Percentiles rank a stretch among this genome's conserved stretches.
Conservation (phyloP, 371 early-diverging fungal genomes). For the Actinomortierella wolfii region DNA sequence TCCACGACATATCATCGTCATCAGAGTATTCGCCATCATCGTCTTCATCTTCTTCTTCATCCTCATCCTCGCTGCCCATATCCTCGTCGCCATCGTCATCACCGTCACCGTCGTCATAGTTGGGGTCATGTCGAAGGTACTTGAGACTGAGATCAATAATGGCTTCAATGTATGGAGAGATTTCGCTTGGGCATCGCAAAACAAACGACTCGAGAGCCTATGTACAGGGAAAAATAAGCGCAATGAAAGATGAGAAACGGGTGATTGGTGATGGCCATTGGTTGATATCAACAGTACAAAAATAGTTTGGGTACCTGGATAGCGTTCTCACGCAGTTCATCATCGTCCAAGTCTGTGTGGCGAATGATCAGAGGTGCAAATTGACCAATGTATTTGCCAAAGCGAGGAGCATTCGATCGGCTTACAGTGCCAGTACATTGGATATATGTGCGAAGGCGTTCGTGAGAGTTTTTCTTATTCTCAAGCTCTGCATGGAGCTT, state of each 20-base stretch:
- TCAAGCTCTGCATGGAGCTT: conserved; percentile 52
- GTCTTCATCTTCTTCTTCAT: conserved; percentile 76
- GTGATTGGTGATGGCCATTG: neutral
- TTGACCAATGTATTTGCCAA: conserved; percentile 70
- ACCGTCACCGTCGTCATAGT: conserved; percentile 84
- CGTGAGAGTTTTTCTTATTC: conserved; percentile 55
- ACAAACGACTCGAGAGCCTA: conserved; percentile 82
- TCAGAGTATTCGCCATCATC: conserved; percentile 81
- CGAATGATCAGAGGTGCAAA: conserved; percentile 70
- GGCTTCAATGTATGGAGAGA: conserved; percentile 61
- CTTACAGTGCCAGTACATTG: conserved; percentile 77
- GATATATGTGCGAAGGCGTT: conserved; percentile 74
- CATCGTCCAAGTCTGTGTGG: conserved; percentile 71
- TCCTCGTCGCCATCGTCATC: conserved; percentile 78
- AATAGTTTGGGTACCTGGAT: conserved; percentile 55
- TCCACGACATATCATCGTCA: conserved; percentile 89
- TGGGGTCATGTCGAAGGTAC: conserved; percentile 87
- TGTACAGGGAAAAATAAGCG: neutral
- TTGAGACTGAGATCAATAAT: conserved; percentile 69
- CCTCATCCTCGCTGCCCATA: conserved; percentile 68
- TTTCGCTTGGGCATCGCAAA: conserved; percentile 77
- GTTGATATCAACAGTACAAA: neutral
- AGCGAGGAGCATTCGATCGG: conserved; percentile 71
- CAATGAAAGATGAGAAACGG: neutral
- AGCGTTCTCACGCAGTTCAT: conserved; percentile 86